A percentile compares a stretch with the other conserved stretches of the same genome.
Conservation (phyloP, 1,139 yeast genomes). For the Candida albicans region DNA sequence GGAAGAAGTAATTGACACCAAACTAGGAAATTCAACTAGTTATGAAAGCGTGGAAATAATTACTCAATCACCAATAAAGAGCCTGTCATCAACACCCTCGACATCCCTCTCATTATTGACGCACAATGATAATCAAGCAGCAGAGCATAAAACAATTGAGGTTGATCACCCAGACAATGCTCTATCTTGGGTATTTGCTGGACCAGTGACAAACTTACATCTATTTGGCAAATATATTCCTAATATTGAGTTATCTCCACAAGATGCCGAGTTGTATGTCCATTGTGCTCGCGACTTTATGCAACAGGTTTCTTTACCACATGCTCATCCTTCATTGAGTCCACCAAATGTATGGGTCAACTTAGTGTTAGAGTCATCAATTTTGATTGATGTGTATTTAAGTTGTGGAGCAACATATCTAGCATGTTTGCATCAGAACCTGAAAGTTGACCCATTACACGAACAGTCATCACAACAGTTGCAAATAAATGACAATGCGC, state of each 20-base stretch:
- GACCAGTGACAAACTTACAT: constrained; percentile 1
- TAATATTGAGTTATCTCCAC: constrained; percentile 8
- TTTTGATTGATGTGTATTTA: constrained; percentile 10
- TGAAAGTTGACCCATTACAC: too few species aligned
- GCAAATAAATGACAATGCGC: background rate
- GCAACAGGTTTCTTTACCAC: constrained; percentile 12
- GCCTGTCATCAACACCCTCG: background rate
- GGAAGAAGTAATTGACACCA: background rate
- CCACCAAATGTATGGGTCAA: constrained; percentile 9
- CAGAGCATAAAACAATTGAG: too few species aligned
- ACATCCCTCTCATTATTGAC: too few species aligned
- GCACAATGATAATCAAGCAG: too few species aligned
- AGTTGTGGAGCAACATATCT: constrained; percentile 13
- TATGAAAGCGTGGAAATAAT: background rate
- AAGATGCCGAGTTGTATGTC: constrained; percentile 11
- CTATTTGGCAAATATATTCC: constrained; percentile 9
- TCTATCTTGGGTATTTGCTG: background rate
- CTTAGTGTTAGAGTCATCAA: constrained; percentile 7
- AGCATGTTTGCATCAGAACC: constrained; percentile 6
- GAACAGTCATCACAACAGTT: too few species aligned
- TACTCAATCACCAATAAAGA: background rate
- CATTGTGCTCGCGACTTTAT: constrained; percentile 10
- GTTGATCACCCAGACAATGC: background rate
- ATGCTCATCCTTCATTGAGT: constrained; percentile 8
- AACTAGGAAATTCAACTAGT: background rate